Conservation (phyloP, 495 filamentous ascomycete genomes). For the Penicillium cosmopolitanum region DNA sequence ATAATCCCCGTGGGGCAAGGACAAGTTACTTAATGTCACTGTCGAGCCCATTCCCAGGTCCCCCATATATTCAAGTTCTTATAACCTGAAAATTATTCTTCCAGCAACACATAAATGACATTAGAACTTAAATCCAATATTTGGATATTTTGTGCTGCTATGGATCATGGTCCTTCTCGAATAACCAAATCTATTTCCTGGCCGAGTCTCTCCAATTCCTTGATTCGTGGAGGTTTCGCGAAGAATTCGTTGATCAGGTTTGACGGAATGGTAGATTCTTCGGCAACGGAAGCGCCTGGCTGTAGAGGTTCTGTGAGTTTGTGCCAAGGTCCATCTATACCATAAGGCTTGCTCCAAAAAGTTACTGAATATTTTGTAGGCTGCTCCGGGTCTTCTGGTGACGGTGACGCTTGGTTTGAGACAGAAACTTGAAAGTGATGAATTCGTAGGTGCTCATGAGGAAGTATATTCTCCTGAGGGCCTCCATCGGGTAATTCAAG, state of each 20-base stretch:
- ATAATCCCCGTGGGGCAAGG: too few species aligned
- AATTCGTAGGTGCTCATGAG: slow-evolving; percentile 17
- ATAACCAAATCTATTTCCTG: not conserved
- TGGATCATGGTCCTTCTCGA: not conserved
- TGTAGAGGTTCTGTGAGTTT: slow-evolving; percentile 12
- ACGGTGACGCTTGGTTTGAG: not conserved
- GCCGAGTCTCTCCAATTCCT: not conserved
- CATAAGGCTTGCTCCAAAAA: slow-evolving; percentile 12
- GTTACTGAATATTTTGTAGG: slow-evolving; percentile 5
- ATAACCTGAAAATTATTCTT: too few species aligned
- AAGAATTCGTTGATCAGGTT: slow-evolving; percentile 1
- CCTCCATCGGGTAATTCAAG: not conserved
- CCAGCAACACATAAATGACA: too few species aligned
- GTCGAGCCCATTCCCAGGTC: too few species aligned
- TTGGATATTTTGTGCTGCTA: too few species aligned
- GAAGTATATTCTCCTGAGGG: slow-evolving; percentile 3
- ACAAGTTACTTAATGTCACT: too few species aligned
- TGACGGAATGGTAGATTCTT: slow-evolving; percentile 6
- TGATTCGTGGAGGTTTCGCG: not conserved
- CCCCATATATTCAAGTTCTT: too few species aligned
- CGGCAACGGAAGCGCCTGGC: not conserved
- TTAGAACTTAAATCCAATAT: too few species aligned
- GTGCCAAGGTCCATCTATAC: slow-evolving; percentile 1
- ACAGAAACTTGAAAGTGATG: slow-evolving; percentile 16
- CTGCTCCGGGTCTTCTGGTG: not conserved